These are phyloP conservation scores for Phytophthora citricola DNA, from an alignment of 352 stramenopile species.

Conservation along the genomic window DNA sequence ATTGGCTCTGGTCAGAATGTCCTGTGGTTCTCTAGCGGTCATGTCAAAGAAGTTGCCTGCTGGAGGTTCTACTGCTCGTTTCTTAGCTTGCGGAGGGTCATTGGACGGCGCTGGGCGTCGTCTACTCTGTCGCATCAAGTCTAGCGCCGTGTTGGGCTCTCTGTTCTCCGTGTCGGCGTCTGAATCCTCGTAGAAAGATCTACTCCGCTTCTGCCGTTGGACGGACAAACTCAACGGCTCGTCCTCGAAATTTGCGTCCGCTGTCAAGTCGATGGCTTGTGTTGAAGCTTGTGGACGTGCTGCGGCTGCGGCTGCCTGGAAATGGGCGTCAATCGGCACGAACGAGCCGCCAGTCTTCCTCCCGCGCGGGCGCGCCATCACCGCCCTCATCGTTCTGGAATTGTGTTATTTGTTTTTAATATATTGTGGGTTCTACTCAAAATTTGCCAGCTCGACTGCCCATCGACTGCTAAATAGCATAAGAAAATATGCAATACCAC, in stretches of 20 bases:
- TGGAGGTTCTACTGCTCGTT: constrained; percentile 21
- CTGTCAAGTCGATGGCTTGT: constrained; percentile 59
- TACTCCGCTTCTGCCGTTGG: constrained; percentile 4
- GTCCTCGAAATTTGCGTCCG: constrained; percentile 16
- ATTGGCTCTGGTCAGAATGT: constrained; percentile 67
- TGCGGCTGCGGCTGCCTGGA: constrained; percentile 42
- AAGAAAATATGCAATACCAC: no score
- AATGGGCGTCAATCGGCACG: constrained; percentile 64
- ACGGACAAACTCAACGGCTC: constrained; percentile 7
- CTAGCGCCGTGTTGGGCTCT: constrained; percentile 60
- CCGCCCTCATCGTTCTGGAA: constrained; percentile 4
- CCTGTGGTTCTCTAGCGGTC: constrained; percentile 12
- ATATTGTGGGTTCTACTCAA: no score
- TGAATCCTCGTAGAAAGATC: constrained; percentile 67
- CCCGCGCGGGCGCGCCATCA: neutral
- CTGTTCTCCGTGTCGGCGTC: constrained; percentile 57
- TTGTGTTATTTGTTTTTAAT: no score
- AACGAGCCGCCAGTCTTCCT: constrained; percentile 30
- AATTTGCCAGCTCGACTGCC: no score
- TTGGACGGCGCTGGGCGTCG: constrained; percentile 4
- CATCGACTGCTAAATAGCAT: no score
- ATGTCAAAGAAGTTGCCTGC: constrained; percentile 1
- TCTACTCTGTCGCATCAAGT: constrained; percentile 48
- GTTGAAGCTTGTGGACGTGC: constrained; percentile 4
- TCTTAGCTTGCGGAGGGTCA: constrained; percentile 6